Conservation (phyloP, 192 early-diverging fungal species). For the Backusella tarrabulga region DNA sequence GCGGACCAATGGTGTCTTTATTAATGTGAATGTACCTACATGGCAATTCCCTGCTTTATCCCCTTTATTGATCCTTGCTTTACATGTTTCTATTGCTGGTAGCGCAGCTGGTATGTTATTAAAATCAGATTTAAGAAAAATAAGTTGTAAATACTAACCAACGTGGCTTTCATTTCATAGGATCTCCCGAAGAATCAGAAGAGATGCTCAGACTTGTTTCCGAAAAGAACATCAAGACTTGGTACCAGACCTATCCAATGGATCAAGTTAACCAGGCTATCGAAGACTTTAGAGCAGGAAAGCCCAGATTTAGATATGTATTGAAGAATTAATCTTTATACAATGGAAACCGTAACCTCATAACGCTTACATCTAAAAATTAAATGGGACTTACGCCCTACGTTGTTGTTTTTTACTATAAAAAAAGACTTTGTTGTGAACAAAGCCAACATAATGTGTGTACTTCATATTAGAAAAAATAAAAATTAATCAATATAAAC, state of each 20-base stretch:
- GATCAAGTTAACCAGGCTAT: constrained; percentile 63
- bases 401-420: too few species aligned
- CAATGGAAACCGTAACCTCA: too few species aligned
- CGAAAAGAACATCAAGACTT: constrained; percentile 52
- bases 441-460: too few species aligned
- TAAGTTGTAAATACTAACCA: neutral
- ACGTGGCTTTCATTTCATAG: constrained; percentile 38
- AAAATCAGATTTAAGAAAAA: too few species aligned
- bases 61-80: constrained; percentile 46
- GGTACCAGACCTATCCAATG: constrained; percentile 58
- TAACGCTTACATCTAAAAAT: too few species aligned
- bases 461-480: too few species aligned
- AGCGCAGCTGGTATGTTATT: constrained; percentile 58
- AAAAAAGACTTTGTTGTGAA: too few species aligned
- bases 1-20: neutral
- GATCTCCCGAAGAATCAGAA: constrained; percentile 44
- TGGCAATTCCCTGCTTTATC: neutral
- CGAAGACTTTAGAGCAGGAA: constrained; percentile 55
- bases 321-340: constrained; percentile 50
- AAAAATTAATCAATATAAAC: too few species aligned
- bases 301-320: constrained; percentile 70
- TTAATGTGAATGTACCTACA: neutral
- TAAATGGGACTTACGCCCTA: too few species aligned
- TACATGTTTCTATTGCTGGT: constrained; percentile 51
- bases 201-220: constrained; percentile 63